Percentiles rank a stretch among this genome's conserved stretches.
Evolutionary conservation across 257 asterid species (phyloP).

Genomic region (Vinca minor): DNA sequence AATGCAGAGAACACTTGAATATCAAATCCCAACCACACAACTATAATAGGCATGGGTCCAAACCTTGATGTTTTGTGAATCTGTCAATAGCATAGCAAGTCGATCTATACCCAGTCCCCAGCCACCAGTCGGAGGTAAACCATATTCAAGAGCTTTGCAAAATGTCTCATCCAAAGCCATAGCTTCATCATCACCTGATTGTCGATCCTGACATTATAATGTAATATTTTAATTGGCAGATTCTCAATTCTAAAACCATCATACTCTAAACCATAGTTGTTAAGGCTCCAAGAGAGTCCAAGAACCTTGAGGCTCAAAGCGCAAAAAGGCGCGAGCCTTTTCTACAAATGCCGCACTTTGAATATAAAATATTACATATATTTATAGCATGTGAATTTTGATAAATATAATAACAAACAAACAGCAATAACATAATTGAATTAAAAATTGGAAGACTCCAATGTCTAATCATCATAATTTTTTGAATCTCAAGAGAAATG

Average conservation of each 20-base stretch:
- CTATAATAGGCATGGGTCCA: neutral
- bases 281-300: no score
- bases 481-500: no score
- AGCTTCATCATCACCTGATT: slow-evolving; percentile 97
- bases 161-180: slow-evolving; percentile 89
- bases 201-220: slow-evolving; percentile 55
- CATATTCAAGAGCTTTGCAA: slow-evolving; percentile 86
- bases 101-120: slow-evolving; percentile 97
- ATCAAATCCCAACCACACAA: neutral
- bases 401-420: no score
- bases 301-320: no score
- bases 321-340: no score
- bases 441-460: no score
- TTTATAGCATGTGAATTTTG: no score
- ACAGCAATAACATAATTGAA: no score
- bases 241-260: neutral
- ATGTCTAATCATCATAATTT: no score
- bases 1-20: neutral
- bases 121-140: slow-evolving; percentile 92
- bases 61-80: slow-evolving; percentile 93
- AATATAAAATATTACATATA: no score
- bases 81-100: slow-evolving; percentile 75
- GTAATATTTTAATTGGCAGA: neutral
- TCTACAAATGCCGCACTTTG: no score
- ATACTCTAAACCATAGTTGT: no score